Evolutionary conservation across 768 basidiomycete genomes (phyloP).

Genomic region (Mrakia frigida): DNA sequence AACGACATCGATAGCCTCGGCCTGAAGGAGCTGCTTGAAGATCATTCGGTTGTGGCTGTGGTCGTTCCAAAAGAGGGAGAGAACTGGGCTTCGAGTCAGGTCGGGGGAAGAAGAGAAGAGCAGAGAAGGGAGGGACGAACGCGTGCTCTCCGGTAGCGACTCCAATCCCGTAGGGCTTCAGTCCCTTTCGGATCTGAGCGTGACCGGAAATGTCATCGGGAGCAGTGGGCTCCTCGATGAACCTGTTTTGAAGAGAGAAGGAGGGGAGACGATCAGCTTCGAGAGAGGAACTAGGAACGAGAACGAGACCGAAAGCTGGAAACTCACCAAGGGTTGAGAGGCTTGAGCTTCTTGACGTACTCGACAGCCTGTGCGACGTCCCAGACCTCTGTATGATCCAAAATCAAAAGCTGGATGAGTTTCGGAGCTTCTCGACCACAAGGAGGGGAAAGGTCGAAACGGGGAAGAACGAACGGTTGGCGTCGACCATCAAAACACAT

Average conservation of each 20-base stretch:
- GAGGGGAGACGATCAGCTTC: background rate
- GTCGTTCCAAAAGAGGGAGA: background rate
- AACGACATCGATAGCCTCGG: conserved; percentile 84
- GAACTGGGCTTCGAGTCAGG: background rate
- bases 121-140: background rate
- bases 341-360: conserved; percentile 71
- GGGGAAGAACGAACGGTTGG: conserved; percentile 61
- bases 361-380: conserved; percentile 89
- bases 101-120: background rate
- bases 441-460: background rate
- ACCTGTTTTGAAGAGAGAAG: conserved; percentile 51
- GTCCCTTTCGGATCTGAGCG: conserved; percentile 55
- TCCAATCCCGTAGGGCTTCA: conserved; percentile 74
- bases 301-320: background rate
- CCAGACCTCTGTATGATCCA: conserved; percentile 54
- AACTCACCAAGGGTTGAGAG: conserved; percentile 75
- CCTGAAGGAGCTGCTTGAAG: conserved; percentile 89
- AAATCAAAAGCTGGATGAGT: no score
- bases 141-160: conserved; percentile 94
- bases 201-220: conserved; percentile 80
- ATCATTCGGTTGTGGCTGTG: conserved; percentile 70
- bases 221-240: conserved; percentile 90
- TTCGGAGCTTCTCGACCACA: background rate
- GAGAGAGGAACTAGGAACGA: no score
- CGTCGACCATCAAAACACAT: conserved; percentile 92